Conservation (phyloP, 805 yeast genomes). For the Zygosaccharomyces bisporus region DNA sequence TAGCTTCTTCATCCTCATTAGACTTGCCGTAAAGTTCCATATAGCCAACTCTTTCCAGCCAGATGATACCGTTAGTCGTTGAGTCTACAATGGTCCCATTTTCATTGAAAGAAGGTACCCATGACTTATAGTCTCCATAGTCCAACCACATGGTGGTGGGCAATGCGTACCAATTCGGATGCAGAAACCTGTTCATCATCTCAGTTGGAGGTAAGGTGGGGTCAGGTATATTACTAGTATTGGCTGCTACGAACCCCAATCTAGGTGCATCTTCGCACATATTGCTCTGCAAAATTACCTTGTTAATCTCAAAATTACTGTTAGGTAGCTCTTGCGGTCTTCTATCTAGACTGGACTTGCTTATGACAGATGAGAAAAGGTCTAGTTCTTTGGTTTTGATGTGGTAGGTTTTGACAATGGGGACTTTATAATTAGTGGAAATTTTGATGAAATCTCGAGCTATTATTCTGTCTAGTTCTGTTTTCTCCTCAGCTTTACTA, state of each 20-base stretch:
- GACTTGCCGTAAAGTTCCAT: constrained; percentile 30
- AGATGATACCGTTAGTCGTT: constrained; percentile 47
- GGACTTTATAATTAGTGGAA: constrained; percentile 46
- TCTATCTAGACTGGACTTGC: constrained; percentile 70
- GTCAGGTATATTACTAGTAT: constrained; percentile 44
- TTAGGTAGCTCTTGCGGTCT: constrained; percentile 66
- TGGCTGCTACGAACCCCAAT: constrained; percentile 46
- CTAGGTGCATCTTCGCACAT: constrained; percentile 38
- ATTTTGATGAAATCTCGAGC: constrained; percentile 59
- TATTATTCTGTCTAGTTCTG: constrained; percentile 40
- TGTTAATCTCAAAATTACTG: constrained; percentile 56
- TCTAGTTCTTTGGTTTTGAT: constrained; percentile 65
- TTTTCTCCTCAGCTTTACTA: constrained; percentile 29
- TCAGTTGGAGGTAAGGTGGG: constrained; percentile 51
- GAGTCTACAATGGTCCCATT: constrained; percentile 51
- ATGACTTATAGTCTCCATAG: constrained; percentile 46
- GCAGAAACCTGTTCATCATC: constrained; percentile 50
- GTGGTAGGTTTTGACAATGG: constrained; percentile 63
- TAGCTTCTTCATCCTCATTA: constrained; percentile 5
- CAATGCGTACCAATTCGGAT: constrained; percentile 61
- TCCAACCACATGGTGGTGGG: constrained; percentile 66
- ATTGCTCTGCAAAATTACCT: constrained; percentile 54
- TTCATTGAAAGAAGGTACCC: constrained; percentile 67
- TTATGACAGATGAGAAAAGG: constrained; percentile 68
- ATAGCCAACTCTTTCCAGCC: constrained; percentile 54